Base-by-base conservation (phyloP, 2,329 filamentous ascomycete genomes). In the Penicillium sp. region DNA sequence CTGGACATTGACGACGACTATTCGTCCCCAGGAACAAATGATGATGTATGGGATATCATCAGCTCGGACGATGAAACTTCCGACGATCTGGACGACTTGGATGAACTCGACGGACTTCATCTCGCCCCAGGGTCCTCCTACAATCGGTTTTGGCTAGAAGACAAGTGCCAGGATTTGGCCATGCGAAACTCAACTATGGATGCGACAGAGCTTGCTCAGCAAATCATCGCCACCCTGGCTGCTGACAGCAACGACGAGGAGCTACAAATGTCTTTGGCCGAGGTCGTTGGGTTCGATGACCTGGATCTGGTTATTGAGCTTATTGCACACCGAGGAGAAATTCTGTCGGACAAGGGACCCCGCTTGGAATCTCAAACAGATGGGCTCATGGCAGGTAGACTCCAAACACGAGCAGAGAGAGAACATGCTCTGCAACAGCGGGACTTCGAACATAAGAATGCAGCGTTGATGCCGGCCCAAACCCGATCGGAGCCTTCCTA, bases 11-110 rank as follows among this genome's bases (percentile, higher is more conserved):
- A 90, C 61, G 86, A 91, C 9, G 82, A 85, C 47, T 77, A 83
- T 23, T 83, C 82, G 3, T 83, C 79, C 4, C 84, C 84, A 6
- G 85, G 83, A 43, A 73, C 83, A 19, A 84, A 85, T 6, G 89
- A 93, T 58, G 92, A 97, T 75, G 87, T 97, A 10, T 97, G 93
- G 93, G 93, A 97, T 72, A 86, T 96, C 58, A 91, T 96, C 69
- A 91, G 88, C 58, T 87, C 89, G 25, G 85, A 86, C 21, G 87
- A 88, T 55, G 80, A 83, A 71, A 88, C 84, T 68, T 88, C 86
- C 66, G 89, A 83, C 56, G 78, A 90, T 61, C 77, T 85, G 31
- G 83, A 88, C 48, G 82, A 84, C 27, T 76, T 81, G 36, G 76
- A 82, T 44, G 77, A 76, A 19, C 76, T 80, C 39, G 77, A 82